Percentiles rank a stretch among this genome's conserved stretches.
Conservation (phyloP, 176 grass and related monocot species). For the Musa acuminata region DNA sequence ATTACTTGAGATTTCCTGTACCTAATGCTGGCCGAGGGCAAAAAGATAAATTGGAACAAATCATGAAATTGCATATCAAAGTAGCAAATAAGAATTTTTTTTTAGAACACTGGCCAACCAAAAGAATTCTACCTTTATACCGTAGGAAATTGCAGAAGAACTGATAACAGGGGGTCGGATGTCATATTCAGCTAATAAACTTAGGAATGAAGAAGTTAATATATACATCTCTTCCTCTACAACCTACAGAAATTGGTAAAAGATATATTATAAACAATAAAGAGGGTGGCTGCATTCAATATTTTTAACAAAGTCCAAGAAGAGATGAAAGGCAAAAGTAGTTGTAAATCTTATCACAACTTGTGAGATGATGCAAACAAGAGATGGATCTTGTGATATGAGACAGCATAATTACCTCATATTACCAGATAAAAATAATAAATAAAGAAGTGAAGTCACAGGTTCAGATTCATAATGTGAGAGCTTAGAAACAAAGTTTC, state of each 20-base stretch:
- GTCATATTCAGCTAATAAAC: constrained; percentile 66
- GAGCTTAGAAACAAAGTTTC: too few relatives aligned
- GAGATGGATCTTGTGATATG: not conserved
- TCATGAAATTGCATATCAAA: too few relatives aligned
- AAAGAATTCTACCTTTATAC: constrained; percentile 50
- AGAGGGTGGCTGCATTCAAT: not conserved
- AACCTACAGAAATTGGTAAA: constrained; percentile 38
- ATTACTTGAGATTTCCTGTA: too few relatives aligned
- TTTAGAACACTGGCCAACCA: not conserved
- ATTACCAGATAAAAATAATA: not conserved
- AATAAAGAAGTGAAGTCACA: not conserved
- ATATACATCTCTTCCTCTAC: constrained; percentile 80
- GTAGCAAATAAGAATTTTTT: not conserved
- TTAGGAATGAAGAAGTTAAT: constrained; percentile 90
- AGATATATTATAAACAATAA: constrained; percentile 19
- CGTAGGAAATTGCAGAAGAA: constrained; percentile 56
- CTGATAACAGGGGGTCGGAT: constrained; percentile 64
- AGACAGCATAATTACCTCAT: not conserved
- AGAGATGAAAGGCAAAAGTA: not conserved
- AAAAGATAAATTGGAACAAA: too few relatives aligned
- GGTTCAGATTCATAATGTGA: not conserved
- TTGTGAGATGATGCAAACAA: not conserved
- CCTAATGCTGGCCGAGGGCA: too few relatives aligned
- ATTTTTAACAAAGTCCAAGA: not conserved
- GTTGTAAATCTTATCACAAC: not conserved